These are phyloP conservation scores for Microthlaspi erraticum DNA, from an alignment of 345 rosid genomes.

Conservation along the genomic window DNA sequence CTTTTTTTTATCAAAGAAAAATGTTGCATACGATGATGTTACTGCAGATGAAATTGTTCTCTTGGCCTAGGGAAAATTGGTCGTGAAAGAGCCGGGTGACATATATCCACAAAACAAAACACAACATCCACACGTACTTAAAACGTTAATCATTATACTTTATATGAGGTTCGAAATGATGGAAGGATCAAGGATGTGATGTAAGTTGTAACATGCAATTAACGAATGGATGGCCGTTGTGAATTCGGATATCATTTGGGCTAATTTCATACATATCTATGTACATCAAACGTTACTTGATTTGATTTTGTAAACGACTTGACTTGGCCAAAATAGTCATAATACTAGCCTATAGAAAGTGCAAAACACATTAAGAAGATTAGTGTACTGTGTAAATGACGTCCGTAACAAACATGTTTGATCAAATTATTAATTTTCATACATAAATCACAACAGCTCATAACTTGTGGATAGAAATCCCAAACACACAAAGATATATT, in stretches of 20 bases:
- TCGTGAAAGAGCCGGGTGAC: not conserved
- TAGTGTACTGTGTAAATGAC: too few relatives aligned
- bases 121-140: constrained; percentile 7
- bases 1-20: not conserved
- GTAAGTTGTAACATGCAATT: not conserved
- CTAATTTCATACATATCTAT: too few relatives aligned
- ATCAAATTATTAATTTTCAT: not conserved
- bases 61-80: constrained; percentile 6
- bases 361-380: too few relatives aligned
- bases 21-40: not conserved
- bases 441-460: constrained; percentile 10
- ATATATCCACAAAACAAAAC: not conserved
- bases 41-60: not conserved
- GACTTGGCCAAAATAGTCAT: not conserved
- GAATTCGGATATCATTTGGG: not conserved
- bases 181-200: not conserved
- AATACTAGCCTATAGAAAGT: too few relatives aligned
- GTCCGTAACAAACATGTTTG: not conserved
- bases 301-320: not conserved
- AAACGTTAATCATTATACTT: not conserved
- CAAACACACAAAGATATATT: not conserved
- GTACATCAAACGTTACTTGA: not conserved
- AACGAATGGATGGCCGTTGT: not conserved
- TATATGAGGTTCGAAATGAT: not conserved
- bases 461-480: not conserved